These are phyloP conservation scores for Xylariaceae sp. DNA, from an alignment of 2,329 filamentous ascomycete species.

Conservation along the genomic window DNA sequence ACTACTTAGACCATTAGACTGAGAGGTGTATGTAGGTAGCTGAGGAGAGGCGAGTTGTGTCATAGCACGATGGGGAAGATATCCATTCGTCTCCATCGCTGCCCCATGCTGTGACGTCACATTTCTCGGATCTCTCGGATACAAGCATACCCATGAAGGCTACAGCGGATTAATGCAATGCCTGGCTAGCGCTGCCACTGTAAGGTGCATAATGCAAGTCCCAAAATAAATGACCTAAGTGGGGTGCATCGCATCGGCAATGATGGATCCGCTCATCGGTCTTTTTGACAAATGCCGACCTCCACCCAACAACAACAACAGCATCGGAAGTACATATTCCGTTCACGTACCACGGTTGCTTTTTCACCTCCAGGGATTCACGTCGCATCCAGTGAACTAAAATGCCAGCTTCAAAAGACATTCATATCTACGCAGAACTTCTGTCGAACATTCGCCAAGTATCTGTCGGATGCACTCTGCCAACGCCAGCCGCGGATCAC, in stretches of 20 bases:
- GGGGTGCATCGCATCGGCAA: too few species aligned
- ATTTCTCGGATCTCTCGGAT: not conserved
- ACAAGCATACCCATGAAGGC: too few species aligned
- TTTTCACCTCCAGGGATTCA: not conserved
- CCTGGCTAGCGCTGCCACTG: too few species aligned
- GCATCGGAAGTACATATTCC: too few species aligned
- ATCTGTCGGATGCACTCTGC: constrained; percentile 51
- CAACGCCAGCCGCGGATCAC: constrained; percentile 38
- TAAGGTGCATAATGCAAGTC: too few species aligned
- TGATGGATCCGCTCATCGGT: too few species aligned
- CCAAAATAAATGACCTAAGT: too few species aligned
- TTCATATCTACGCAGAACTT: constrained; percentile 57
- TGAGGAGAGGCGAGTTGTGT: constrained; percentile 6
- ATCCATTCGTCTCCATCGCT: not conserved
- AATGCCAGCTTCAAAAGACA: constrained; percentile 21
- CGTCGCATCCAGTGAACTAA: constrained; percentile 12
- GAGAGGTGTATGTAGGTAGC: not conserved
- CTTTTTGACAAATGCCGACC: not conserved
- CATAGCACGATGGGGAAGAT: not conserved
- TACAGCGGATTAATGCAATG: too few species aligned
- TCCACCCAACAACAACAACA: not conserved
- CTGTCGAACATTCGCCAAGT: constrained; percentile 60
- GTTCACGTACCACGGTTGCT: not conserved
- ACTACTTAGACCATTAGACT: not conserved
- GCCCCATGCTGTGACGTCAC: not conserved